Evolutionary conservation across 1,139 yeast species (phyloP), one percentile per base, ranked within the genome.

Genomic region (Scheffersomyces cryptocercus): DNA sequence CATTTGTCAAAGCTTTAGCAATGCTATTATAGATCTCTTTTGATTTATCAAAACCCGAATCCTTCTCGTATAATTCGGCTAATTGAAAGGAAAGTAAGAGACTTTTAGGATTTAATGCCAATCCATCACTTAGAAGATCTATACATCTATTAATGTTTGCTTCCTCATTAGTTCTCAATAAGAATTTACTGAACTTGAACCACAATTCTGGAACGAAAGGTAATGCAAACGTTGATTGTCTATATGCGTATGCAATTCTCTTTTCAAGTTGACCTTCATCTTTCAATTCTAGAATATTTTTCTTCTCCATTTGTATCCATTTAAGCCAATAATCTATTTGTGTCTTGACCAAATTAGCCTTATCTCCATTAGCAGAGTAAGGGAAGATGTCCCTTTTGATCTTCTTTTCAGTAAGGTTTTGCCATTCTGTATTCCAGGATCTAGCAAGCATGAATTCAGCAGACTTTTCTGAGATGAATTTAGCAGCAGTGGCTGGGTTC

Each of bases 371-470:
- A 5, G 62, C 48, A 1, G 61, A 52, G 33, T 49, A 44, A 52
- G 74, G 76, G 66, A 72, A 56, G 52, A 78, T 56, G 50, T 68
- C 68, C 43, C 79, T 61, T 36, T 53, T 47, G 42, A 47, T 52
- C 41, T 43, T 64, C 57, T 79, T 81, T 28, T 69, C 69, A 0
- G 87, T 78, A 5, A 83, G 52, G 55, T 77, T 77, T 36, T 69
- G 75, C 77, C 90, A 81, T 58, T 89, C 96, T 35, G 81, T 82
- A 48, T 82, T 80, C 69, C 88, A 75, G 0, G 95, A 81, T 52
- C 97, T 75, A 1, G 97, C 95, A 48, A 81, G 82, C 97, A 91
- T 88, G 61, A 90, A 93, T n/a, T 82, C 85, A 3, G 89, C 83
- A 12, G 95, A 85, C 50, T 82, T 77, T 54, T 91, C 98, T 34